Evolutionary conservation across 164 flowering plant genomes (phyloP).

Genomic region (Magnolia kwangsiensis): DNA sequence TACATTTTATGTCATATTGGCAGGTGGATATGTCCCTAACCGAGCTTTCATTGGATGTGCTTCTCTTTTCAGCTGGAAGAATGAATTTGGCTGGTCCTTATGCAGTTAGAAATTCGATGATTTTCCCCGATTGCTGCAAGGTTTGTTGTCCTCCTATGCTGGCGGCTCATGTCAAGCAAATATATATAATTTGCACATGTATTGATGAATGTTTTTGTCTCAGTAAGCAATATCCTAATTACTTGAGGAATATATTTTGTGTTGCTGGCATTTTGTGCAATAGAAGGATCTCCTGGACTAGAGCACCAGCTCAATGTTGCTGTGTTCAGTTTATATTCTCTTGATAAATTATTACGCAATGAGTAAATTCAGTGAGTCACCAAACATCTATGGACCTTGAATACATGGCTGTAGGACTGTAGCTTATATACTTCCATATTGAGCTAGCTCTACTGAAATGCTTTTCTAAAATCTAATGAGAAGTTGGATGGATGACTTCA

Average conservation of each 20-base stretch:
- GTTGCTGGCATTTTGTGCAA: background rate
- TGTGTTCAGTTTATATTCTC: background rate
- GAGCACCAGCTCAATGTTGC: background rate
- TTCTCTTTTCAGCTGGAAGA: constrained; percentile 71
- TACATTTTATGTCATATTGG: constrained; percentile 15
- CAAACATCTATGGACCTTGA: background rate
- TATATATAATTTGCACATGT: background rate
- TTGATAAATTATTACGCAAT: background rate
- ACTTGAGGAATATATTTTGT: background rate
- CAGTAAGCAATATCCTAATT: background rate
- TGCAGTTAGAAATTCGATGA: constrained; percentile 53
- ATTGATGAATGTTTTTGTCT: background rate
- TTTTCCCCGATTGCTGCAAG: constrained; percentile 82
- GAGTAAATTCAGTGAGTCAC: background rate
- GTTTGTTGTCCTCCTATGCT: constrained; percentile 27
- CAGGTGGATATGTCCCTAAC: constrained; percentile 63
- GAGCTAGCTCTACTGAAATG: background rate
- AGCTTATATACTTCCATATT: background rate
- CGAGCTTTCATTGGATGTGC: constrained; percentile 77
- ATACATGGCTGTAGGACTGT: background rate
- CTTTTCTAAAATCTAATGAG: no score
- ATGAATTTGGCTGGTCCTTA: constrained; percentile 85
- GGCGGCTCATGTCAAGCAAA: background rate
- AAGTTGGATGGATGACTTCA: background rate
- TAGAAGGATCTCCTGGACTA: background rate